Percentiles rank a stretch among this genome's conserved stretches.
phyloP scores from a whole-genome alignment of 108 stramenopile genomes.

The Fistulifera pelliculosa region DNA sequence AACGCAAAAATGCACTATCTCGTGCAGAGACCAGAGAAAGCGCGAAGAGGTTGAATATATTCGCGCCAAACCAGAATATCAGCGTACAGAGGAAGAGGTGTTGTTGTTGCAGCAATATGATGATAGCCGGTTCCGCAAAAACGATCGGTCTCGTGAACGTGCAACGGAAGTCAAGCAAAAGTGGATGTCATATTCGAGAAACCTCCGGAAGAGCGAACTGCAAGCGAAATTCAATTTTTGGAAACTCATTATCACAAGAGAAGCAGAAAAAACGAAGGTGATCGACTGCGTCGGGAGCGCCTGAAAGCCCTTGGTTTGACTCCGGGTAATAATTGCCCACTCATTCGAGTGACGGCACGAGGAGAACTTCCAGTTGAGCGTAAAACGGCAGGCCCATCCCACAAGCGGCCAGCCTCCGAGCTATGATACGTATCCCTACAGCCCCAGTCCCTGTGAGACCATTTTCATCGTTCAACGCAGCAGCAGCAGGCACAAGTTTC shows the following conservation, averaged over 20 bases:
- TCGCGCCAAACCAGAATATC: conserved; percentile 17
- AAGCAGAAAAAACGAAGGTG: conserved; percentile 56
- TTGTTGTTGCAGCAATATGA: conserved; percentile 27
- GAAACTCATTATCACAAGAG: conserved; percentile 25
- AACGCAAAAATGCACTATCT: conserved; percentile 52
- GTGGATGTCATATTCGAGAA: conserved; percentile 40
- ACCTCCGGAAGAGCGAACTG: conserved; percentile 29
- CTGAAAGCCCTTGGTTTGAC: conserved; percentile 33
- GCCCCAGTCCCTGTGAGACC: too few species aligned
- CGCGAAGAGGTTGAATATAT: conserved; percentile 22
- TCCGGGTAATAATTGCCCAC: neutral
- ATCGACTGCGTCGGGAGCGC: conserved; percentile 35
- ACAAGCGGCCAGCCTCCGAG: too few species aligned
- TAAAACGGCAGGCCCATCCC: too few species aligned
- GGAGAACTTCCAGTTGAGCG: neutral
- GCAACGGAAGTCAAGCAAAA: conserved; percentile 44
- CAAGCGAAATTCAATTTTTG: conserved; percentile 36
- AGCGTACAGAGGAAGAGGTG: conserved; percentile 36
- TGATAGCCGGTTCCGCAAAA: conserved; percentile 40
- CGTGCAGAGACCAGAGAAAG: conserved; percentile 16
- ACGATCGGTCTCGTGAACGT: conserved; percentile 38
- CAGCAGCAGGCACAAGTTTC: too few species aligned
- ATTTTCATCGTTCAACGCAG: too few species aligned
- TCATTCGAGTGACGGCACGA: neutral
- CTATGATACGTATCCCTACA: too few species aligned